These are phyloP conservation scores for Leccinellum albellum DNA, from an alignment of 768 basidiomycete genomes.

Conservation along the genomic window DNA sequence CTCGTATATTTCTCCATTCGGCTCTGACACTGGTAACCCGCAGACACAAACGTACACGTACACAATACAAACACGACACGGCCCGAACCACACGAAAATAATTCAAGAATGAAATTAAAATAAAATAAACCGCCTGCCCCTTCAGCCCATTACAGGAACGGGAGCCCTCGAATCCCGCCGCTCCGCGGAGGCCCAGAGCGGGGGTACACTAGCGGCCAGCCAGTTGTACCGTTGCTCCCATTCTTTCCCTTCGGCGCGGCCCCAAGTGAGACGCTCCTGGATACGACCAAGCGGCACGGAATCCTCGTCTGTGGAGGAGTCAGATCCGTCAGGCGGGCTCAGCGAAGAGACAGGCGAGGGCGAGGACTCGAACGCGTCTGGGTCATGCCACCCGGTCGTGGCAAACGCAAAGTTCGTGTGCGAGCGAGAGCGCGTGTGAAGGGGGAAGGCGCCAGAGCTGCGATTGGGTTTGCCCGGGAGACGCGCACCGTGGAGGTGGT, in stretches of 20 bases:
- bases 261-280: slow-evolving; percentile 3
- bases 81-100: background rate
- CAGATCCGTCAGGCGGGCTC: slow-evolving; percentile 18
- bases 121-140: background rate
- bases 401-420: background rate
- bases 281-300: slow-evolving; percentile 14
- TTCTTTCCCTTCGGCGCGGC: background rate
- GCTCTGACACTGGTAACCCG: background rate
- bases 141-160: background rate
- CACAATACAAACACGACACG: background rate
- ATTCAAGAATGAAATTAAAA: background rate
- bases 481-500: slow-evolving; percentile 10
- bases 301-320: slow-evolving; percentile 7
- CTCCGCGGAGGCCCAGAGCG: background rate
- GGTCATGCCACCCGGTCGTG: slow-evolving; percentile 11
- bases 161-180: background rate
- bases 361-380: slow-evolving; percentile 4
- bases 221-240: background rate
- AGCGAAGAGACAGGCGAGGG: slow-evolving; percentile 13
- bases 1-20: no score
- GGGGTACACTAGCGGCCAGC: background rate
- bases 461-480: background rate
- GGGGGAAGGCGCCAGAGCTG: slow-evolving; percentile 10
- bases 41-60: background rate
- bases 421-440: slow-evolving; percentile 10